Evolutionary conservation across 164 flowering plant genomes (phyloP).

Genomic region (Nymphaea thermarum): DNA sequence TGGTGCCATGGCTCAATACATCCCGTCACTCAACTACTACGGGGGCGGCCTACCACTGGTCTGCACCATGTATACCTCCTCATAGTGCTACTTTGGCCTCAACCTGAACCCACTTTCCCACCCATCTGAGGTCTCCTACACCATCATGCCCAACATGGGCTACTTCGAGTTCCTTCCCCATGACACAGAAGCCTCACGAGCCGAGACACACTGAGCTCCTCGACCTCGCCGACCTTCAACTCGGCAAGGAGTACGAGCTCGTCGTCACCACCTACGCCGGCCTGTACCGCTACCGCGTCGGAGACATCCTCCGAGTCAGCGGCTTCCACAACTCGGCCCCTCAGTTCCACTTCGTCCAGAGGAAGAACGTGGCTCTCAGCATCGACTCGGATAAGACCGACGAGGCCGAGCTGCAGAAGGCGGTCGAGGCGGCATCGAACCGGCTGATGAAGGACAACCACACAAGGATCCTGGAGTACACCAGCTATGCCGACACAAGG

Average conservation of each 20-base stretch:
- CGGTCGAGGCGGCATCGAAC: conserved; percentile 20
- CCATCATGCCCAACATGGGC: conserved; percentile 41
- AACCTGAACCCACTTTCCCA: conserved; percentile 28
- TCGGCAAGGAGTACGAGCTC: conserved; percentile 32
- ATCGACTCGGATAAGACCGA: conserved; percentile 37
- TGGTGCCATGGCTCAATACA: conserved; percentile 36
- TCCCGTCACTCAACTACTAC: conserved; percentile 30
- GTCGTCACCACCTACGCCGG: conserved; percentile 35
- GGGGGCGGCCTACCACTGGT: conserved; percentile 25
- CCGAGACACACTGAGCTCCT: conserved; percentile 8
- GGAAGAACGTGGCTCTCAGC: conserved; percentile 31
- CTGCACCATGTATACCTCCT: conserved; percentile 37
- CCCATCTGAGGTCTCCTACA: conserved; percentile 30
- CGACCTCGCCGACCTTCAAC: conserved; percentile 25
- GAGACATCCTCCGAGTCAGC: conserved; percentile 29
- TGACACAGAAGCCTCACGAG: conserved; percentile 4
- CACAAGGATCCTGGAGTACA: conserved; percentile 26
- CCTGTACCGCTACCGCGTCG: conserved; percentile 32
- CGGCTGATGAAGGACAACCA: conserved; percentile 12
- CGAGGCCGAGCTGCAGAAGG: conserved; percentile 31
- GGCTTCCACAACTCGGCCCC: conserved; percentile 36
- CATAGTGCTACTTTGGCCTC: conserved; percentile 36
- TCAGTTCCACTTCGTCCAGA: conserved; percentile 27
- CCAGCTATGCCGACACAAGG: conserved; percentile 25
- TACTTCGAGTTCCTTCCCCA: conserved; percentile 33